Base-by-base conservation (phyloP, 495 filamentous ascomycete species). In the Penicillium ucsense region DNA sequence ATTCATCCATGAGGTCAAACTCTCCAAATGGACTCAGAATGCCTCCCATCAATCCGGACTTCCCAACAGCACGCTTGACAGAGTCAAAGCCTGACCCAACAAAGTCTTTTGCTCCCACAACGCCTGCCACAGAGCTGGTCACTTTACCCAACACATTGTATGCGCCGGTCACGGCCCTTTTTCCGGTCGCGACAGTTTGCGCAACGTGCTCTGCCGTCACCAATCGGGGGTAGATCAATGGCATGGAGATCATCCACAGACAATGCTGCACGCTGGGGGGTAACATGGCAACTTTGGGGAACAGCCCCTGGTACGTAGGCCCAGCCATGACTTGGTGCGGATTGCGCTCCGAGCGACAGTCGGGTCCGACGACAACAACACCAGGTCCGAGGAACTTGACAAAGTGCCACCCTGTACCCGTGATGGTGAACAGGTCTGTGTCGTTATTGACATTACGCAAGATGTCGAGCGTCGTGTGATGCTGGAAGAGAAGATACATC, bases 401-500 rank as follows among this genome's bases (percentile, higher is more conserved):
- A 60, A 95, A 97, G 62, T 98, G 92, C 92, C 92, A 98, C 10
- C 92, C 92, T 1, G 88, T 84, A 6, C 92, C 94, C 0, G 92
- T 98, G 45, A 98, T 87, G 3, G 92, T 98, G 74, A 98, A 98
- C 30, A 97, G 77, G 56, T 98, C 92, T 28, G 80, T 74, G 49
- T 97, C 94, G 41, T 84, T 85, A 56, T 75, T 82, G 45, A 90
- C 81, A 52, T 88, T 88, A 31, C 91, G 83, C 11, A 98, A 80
- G 31, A 97, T 85, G 56, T 97, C 94, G 11, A 94, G 78, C 1
- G 89, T 95, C 0, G 94, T 95, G 63, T 98, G 92, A 61, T 98
- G 92, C 58, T 98, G 92, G 72, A 98, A 98, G 12, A 98, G 81
- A n/a, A 98, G 76, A 59, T 96, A 98, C 88, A 95, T 96, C 50